Evolutionary conservation across 805 yeast species (phyloP).

Genomic region (Myxozyma neotropica): DNA sequence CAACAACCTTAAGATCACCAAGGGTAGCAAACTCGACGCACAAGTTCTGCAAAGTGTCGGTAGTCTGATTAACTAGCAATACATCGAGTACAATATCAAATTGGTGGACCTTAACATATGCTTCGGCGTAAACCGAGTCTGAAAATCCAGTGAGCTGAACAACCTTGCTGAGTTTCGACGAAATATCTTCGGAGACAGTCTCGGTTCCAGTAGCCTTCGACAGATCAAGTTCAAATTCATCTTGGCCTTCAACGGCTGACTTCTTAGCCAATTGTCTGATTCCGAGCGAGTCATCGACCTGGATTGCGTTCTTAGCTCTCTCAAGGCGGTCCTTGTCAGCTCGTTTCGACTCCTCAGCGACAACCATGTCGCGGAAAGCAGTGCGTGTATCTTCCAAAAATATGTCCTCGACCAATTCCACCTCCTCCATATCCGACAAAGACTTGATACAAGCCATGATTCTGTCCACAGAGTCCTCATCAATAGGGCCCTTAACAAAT

Average conservation of each 20-base stretch:
- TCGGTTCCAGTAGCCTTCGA: slow-evolving; percentile 55
- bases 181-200: slow-evolving; percentile 50
- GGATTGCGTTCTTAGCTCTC: slow-evolving; percentile 65
- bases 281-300: slow-evolving; percentile 73
- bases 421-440: slow-evolving; percentile 61
- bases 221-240: slow-evolving; percentile 61
- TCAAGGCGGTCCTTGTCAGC: slow-evolving; percentile 55
- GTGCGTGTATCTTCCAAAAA: slow-evolving; percentile 85
- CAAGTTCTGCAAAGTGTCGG: slow-evolving; percentile 81
- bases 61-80: slow-evolving; percentile 90
- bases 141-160: slow-evolving; percentile 97
- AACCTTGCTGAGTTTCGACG: slow-evolving; percentile 83
- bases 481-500: slow-evolving; percentile 71
- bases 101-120: slow-evolving; percentile 93
- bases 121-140: slow-evolving; percentile 98
- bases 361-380: slow-evolving; percentile 76
- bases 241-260: slow-evolving; percentile 45
- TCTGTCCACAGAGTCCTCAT: slow-evolving; percentile 96
- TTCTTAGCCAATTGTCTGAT: slow-evolving; percentile 75
- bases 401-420: slow-evolving; percentile 56
- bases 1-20: slow-evolving; percentile 94
- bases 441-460: slow-evolving; percentile 83
- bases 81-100: slow-evolving; percentile 95
- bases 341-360: slow-evolving; percentile 59
- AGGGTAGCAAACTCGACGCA: slow-evolving; percentile 94